Evolutionary conservation across 768 basidiomycete genomes (phyloP).

Genomic region (Boletus pseudopeckii): DNA sequence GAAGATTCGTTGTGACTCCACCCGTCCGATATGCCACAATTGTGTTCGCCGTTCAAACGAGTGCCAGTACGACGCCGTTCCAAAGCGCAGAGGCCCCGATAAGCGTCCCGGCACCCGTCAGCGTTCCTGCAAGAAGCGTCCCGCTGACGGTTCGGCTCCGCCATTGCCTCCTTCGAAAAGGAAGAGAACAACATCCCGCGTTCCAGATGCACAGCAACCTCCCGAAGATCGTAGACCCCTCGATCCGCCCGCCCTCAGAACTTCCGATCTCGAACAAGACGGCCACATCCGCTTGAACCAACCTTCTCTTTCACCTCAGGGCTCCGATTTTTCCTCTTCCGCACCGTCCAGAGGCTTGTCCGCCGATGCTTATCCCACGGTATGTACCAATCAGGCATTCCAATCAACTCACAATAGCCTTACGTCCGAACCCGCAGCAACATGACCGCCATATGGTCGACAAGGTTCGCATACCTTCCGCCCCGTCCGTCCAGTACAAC

Average conservation of each 20-base stretch:
- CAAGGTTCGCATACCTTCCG: conserved; percentile 27
- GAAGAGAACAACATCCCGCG: conserved; percentile 39
- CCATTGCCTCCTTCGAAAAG: conserved; percentile 51
- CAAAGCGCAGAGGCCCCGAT: conserved; percentile 82
- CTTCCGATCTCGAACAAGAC: conserved; percentile 27
- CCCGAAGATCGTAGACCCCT: conserved; percentile 27
- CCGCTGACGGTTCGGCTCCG: conserved; percentile 51
- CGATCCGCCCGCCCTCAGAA: conserved; percentile 25
- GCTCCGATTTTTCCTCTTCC: conserved; percentile 30
- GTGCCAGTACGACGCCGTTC: conserved; percentile 77
- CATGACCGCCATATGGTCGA: conserved; percentile 25
- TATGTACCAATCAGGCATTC: conserved; percentile 13
- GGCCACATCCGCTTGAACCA: conserved; percentile 24
- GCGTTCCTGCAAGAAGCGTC: conserved; percentile 80
- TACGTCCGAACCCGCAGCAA: conserved; percentile 21
- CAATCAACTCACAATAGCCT: not conserved
- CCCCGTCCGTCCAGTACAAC: conserved; percentile 32
- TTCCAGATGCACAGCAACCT: conserved; percentile 33
- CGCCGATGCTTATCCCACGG: conserved; percentile 24
- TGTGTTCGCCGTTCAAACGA: conserved; percentile 73
- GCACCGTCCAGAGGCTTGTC: conserved; percentile 26
- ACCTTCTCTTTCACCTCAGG: conserved; percentile 33
- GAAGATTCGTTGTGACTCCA: conserved; percentile 86
- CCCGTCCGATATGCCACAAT: conserved; percentile 77
- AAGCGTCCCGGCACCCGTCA: conserved; percentile 82